Base-by-base conservation (phyloP, 2,329 filamentous ascomycete genomes). In the Phaeosphaeria sp. region DNA sequence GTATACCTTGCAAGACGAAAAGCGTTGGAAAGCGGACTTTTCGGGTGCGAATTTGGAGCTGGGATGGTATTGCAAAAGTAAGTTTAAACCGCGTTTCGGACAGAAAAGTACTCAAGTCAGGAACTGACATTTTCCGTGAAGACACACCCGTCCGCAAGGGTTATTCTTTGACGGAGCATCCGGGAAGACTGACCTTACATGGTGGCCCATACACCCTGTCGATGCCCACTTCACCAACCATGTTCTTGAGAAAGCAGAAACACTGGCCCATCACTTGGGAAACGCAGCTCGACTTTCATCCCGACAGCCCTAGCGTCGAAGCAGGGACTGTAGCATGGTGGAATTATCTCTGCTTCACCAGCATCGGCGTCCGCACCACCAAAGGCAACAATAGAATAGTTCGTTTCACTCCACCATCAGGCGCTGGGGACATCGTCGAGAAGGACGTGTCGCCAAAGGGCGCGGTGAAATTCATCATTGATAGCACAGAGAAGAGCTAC, bases 271-370 rank as follows among this genome's bases (percentile, higher is more conserved):
- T 81, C 44, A 73, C 60, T 0, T 86, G 83, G 67, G 69, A 76
- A 22, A 79, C 78, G 0, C 76, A 70, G 2, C 66, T 87, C 13
- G 74, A 78, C 0, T 87, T 87, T 57, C 63, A 72, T 0, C 83
- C 84, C 0, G 73, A 68, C 0, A 74, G 75, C 3, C 44, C 67
- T 3, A 74, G 78, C 1, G 80, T 80, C 2, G 85, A 87, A 72
- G 84, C 85, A 0, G 85, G 85, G 0, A 74, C 81, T 0, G 81
- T 82, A 0, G 66, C 86, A 0, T 87, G 82, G 80, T 85, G 83
- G 82, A 85, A 81, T 46, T 80, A 84, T 43, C 78, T 78, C 59
- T 81, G 79, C 0, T 78, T 79, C 51, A 76, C 72, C 47, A 80
- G 75, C 33, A 74, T 83, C 2, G 81, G 81, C 0, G 71, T 83